Conservation (phyloP, 2,329 filamentous ascomycete species). For the Cladosporium sp. region DNA sequence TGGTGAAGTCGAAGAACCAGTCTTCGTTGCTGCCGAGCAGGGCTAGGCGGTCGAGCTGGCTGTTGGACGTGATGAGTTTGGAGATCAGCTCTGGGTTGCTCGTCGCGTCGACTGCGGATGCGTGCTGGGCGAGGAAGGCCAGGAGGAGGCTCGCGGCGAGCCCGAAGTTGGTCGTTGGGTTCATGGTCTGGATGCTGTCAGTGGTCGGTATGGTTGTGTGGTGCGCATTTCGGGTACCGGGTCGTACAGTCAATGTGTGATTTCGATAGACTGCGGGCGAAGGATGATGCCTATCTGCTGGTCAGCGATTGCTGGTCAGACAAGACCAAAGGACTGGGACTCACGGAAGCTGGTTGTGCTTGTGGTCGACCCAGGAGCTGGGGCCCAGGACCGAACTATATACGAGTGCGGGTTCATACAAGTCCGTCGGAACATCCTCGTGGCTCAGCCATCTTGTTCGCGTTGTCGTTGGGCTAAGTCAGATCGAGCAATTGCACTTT, state of each 20-base stretch:
- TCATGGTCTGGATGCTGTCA: slow-evolving; percentile 13
- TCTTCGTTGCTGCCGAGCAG: slow-evolving; percentile 37
- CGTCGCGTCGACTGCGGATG: slow-evolving; percentile 34
- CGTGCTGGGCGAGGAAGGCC: slow-evolving; percentile 19
- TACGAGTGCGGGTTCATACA: neutral
- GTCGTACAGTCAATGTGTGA: neutral
- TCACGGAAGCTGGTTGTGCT: slow-evolving; percentile 2
- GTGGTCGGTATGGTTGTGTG: neutral
- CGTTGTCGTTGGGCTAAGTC: slow-evolving; percentile 1
- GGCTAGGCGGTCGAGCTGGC: slow-evolving; percentile 40
- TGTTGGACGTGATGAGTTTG: slow-evolving; percentile 35
- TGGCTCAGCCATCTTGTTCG: neutral
- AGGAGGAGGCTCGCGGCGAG: slow-evolving; percentile 17
- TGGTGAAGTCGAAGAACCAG: slow-evolving; percentile 47
- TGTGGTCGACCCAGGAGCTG: slow-evolving; percentile 2
- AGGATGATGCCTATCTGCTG: neutral
- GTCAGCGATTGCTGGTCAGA: too few relatives aligned
- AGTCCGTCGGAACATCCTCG: neutral
- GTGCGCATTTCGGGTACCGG: neutral
- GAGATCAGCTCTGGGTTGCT: slow-evolving; percentile 35
- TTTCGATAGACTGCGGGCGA: neutral
- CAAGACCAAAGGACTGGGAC: neutral
- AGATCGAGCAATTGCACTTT: slow-evolving; percentile 9
- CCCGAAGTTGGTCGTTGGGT: slow-evolving; percentile 5
- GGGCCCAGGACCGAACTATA: neutral